phyloP scores from a whole-genome alignment of 495 filamentous ascomycete species.

The Barbatosphaeria neglecta region DNA sequence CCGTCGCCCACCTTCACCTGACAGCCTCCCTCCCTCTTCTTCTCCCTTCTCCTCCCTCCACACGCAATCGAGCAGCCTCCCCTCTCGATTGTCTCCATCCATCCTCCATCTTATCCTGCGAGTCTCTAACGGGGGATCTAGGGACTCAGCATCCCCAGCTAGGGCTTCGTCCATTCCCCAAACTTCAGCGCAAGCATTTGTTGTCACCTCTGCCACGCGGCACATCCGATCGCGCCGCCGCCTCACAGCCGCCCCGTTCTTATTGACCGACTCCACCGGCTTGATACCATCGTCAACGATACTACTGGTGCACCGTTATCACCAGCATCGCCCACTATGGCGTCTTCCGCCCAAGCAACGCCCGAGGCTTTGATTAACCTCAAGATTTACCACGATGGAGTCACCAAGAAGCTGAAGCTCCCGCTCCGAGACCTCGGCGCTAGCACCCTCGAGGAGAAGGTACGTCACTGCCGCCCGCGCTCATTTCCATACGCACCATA shows the following conservation, averaged over 20 bases:
- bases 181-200: too few species aligned
- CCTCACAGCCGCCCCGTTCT: too few species aligned
- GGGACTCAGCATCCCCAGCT: too few species aligned
- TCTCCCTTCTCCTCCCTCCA: not conserved
- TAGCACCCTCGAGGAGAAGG: slow-evolving; percentile 69
- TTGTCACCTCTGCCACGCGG: too few species aligned
- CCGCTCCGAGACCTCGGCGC: slow-evolving; percentile 75
- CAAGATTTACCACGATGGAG: slow-evolving; percentile 67
- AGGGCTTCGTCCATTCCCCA: too few species aligned
- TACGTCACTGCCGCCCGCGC: slow-evolving; percentile 39
- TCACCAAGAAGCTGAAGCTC: slow-evolving; percentile 76
- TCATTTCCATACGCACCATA: too few species aligned
- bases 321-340: slow-evolving; percentile 27
- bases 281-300: slow-evolving; percentile 1
- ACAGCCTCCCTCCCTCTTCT: slow-evolving; percentile 1
- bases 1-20: slow-evolving; percentile 2
- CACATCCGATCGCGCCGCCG: too few species aligned
- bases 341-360: slow-evolving; percentile 38
- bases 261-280: too few species aligned
- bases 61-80: not conserved
- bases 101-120: not conserved
- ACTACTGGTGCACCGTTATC: not conserved
- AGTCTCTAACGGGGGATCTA: too few species aligned
- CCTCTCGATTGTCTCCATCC: too few species aligned
- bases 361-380: slow-evolving; percentile 72